Conservation (phyloP, 2,329 filamentous ascomycete genomes). For the Lomentospora prolificans region DNA sequence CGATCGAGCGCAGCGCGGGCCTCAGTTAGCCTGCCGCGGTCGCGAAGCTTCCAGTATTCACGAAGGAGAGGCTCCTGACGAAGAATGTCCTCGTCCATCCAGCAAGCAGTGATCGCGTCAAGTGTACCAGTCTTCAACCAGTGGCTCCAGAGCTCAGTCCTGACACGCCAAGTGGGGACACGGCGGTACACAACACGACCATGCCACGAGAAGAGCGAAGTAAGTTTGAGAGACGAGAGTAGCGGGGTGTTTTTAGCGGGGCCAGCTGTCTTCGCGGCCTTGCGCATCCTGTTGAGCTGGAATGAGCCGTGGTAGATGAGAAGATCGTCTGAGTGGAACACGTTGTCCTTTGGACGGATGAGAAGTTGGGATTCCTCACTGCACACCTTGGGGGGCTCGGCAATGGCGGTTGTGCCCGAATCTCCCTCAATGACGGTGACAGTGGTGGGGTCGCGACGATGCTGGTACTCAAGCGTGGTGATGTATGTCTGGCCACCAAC, state of each 20-base stretch:
- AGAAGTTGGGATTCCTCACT: conserved; percentile 20
- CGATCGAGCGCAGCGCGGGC: conserved; percentile 32
- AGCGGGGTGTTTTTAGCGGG: neutral
- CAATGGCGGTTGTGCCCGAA: conserved; percentile 14
- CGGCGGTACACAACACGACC: conserved; percentile 20
- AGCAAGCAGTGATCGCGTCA: conserved; percentile 37
- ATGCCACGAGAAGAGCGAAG: conserved; percentile 16
- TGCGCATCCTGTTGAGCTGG: conserved; percentile 18
- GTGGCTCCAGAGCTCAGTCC: conserved; percentile 38
- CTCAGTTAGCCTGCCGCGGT: conserved; percentile 28
- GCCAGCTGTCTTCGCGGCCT: conserved; percentile 12
- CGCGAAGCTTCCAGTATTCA: conserved; percentile 34
- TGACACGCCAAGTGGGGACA: conserved; percentile 34
- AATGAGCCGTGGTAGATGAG: conserved; percentile 22
- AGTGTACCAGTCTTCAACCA: conserved; percentile 36
- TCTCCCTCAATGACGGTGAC: conserved; percentile 20
- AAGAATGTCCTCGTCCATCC: conserved; percentile 38
- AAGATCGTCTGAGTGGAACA: conserved; percentile 25
- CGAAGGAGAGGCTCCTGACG: conserved; percentile 32
- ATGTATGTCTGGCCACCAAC: conserved; percentile 18
- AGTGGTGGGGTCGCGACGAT: conserved; percentile 26
- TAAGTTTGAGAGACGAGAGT: conserved; percentile 10
- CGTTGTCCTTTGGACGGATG: conserved; percentile 18
- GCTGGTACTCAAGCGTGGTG: conserved; percentile 23
- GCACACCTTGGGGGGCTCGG: conserved; percentile 17